Evolutionary conservation across 352 stramenopile species (phyloP), one percentile per base, ranked within the genome.

Genomic region (Phytopythium cucurbitacearum): DNA sequence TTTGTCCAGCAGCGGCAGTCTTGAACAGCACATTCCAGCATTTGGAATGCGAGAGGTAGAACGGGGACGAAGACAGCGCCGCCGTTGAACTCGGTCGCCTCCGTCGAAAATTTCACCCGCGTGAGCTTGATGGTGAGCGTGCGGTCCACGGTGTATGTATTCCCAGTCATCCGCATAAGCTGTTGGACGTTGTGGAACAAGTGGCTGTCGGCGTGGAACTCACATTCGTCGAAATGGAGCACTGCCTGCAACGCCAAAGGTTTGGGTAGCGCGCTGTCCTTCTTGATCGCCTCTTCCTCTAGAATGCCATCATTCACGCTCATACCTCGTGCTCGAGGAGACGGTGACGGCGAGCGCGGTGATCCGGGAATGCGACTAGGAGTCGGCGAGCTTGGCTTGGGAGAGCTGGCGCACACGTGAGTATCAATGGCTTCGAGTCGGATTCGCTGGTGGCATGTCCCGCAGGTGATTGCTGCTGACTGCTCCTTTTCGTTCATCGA

Each of bases 21-120:
- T 47, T 79, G 67, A 15, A 89, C 64, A 37, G 70, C 73, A 33
- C 78, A 89, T 51, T 89, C 76, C 9, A 87, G 78, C 71, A 89
- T 86, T 45, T 89, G 78, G 46, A 87, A 86, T 10, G 76, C 76
- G 0, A 89, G 52, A 0, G 78, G 78, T 16, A 89, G 59, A 40
- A 78, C 70, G 21, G 78, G 76, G 9, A 87, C 78, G 51, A 89
- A 89, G 13, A 87, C 71, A 10, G 73, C 57, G 50, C 79, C 76
- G 39, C 76, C 76, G 0, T 71, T 55, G 42, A 89, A 89, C 60
- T 89, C 76, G 35, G 72, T 80, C 13, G 72, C 73, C 62, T 89
- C 78, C 10, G 78, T 89, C n/a, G 76, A 83, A 8, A 86, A 40
- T 11, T 59, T 62, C n/a, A 75, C 48, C 39, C 72, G 57, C 3